Conservation (phyloP, 2,329 filamentous ascomycete species). For the Colletotrichum eleusines region DNA sequence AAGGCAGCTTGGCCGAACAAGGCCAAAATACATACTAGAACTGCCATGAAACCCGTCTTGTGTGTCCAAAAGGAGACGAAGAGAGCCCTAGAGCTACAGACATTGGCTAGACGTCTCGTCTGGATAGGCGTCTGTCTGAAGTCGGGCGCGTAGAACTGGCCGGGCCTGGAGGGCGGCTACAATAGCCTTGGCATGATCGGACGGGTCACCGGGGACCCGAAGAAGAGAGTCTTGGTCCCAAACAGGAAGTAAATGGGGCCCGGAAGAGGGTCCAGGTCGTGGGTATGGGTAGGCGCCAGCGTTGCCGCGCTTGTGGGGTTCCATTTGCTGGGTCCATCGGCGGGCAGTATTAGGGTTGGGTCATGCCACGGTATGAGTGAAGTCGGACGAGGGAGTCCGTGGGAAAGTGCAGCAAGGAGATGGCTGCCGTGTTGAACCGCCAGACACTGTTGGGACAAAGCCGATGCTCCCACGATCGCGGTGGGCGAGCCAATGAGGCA, state of each 20-base stretch:
- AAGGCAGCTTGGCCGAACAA: slow-evolving; percentile 45
- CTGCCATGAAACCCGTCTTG: slow-evolving; percentile 63
- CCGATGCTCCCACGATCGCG: slow-evolving; percentile 21
- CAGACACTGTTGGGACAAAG: slow-evolving; percentile 15
- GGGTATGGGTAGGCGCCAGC: slow-evolving; percentile 53
- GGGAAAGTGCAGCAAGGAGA: neutral
- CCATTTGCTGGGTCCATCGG: slow-evolving; percentile 15
- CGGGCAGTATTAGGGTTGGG: slow-evolving; percentile 20
- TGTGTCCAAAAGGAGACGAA: slow-evolving; percentile 62
- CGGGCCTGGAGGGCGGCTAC: slow-evolving; percentile 44
- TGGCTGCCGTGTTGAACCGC: slow-evolving; percentile 13
- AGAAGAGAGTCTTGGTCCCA: slow-evolving; percentile 27
- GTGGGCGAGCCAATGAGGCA: slow-evolving; percentile 31
- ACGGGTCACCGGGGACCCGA: slow-evolving; percentile 35
- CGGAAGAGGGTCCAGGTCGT: slow-evolving; percentile 48
- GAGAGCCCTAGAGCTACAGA: slow-evolving; percentile 55
- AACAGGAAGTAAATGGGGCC: slow-evolving; percentile 39
- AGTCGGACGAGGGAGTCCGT: slow-evolving; percentile 4
- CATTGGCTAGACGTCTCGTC: slow-evolving; percentile 61
- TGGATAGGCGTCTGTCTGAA: slow-evolving; percentile 62
- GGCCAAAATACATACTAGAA: slow-evolving; percentile 45
- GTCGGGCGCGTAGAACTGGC: slow-evolving; percentile 59
- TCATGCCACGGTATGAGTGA: slow-evolving; percentile 30
- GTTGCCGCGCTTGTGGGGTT: slow-evolving; percentile 41
- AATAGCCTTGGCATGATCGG: slow-evolving; percentile 36